Evolutionary conservation across 768 basidiomycete species (phyloP).

Genomic region (Gloeopeniophorella convolvens): DNA sequence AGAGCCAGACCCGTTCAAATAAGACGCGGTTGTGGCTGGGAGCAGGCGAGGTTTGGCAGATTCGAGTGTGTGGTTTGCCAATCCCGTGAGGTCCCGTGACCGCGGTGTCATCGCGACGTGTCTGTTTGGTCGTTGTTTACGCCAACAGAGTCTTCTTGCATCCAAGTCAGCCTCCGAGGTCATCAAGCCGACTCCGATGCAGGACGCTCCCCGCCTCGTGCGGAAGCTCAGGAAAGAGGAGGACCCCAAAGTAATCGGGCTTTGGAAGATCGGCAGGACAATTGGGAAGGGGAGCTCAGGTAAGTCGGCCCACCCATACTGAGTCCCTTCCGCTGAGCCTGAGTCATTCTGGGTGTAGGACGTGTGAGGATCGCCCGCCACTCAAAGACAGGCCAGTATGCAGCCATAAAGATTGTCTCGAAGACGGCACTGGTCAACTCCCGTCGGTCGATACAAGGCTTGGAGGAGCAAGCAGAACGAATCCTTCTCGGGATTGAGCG

Average conservation of each 20-base stretch:
- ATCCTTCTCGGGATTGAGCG: slow-evolving; percentile 77
- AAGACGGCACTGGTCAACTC: slow-evolving; percentile 63
- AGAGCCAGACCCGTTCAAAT: too few species aligned
- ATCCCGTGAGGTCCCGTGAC: slow-evolving; percentile 5
- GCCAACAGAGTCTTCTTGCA: neutral
- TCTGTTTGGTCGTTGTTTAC: slow-evolving; percentile 18
- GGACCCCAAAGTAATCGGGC: slow-evolving; percentile 39
- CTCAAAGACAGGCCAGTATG: slow-evolving; percentile 80
- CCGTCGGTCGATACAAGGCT: slow-evolving; percentile 57
- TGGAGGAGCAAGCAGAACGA: slow-evolving; percentile 70
- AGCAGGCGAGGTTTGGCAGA: too few species aligned
- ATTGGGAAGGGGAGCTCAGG: slow-evolving; percentile 51
- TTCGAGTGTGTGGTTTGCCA: neutral
- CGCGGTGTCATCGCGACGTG: slow-evolving; percentile 6
- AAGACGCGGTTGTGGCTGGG: too few species aligned
- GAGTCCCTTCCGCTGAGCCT: neutral
- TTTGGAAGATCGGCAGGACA: slow-evolving; percentile 49
- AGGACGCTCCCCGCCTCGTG: slow-evolving; percentile 14
- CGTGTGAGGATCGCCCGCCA: slow-evolving; percentile 87
- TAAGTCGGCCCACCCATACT: slow-evolving; percentile 23
- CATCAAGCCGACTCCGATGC: slow-evolving; percentile 1
- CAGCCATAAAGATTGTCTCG: slow-evolving; percentile 92
- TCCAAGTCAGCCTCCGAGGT: neutral
- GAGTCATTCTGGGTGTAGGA: slow-evolving; percentile 42
- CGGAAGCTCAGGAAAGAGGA: slow-evolving; percentile 22